Conservation (phyloP, 1,284 basidiomycete genomes). For the Agaricales sp. region DNA sequence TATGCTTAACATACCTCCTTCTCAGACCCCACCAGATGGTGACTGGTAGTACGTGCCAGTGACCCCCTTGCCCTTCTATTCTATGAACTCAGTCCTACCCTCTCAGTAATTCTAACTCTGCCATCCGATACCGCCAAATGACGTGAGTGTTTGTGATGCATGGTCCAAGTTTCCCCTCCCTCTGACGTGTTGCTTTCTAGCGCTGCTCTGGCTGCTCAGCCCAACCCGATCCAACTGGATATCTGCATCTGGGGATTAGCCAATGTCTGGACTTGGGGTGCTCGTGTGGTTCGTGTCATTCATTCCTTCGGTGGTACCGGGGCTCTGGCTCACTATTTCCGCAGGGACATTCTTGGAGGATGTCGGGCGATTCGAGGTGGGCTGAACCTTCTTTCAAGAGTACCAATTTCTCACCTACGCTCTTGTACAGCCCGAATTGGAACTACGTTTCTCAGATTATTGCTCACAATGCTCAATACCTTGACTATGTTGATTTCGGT, state of each 20-base stretch:
- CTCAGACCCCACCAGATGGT: conserved; percentile 26
- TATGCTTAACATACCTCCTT: neutral
- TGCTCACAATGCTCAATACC: conserved; percentile 28
- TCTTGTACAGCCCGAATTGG: conserved; percentile 27
- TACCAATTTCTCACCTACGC: neutral
- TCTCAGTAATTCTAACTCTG: conserved; percentile 42
- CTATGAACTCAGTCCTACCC: no score
- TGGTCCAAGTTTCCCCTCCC: neutral
- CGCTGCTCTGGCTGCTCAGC: conserved; percentile 29
- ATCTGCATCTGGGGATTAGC: conserved; percentile 43
- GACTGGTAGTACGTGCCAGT: conserved; percentile 40
- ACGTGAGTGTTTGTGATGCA: conserved; percentile 23
- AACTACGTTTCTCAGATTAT: conserved; percentile 36
- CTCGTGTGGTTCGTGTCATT: conserved; percentile 29
- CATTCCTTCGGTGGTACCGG: neutral
- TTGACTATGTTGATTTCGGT: conserved; percentile 33
- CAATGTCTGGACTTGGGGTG: conserved; percentile 45
- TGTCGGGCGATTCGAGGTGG: conserved; percentile 36
- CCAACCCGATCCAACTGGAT: conserved; percentile 33
- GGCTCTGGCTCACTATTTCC: neutral
- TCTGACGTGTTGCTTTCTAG: conserved; percentile 21
- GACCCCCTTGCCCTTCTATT: neutral
- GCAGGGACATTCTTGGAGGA: conserved; percentile 47
- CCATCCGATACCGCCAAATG: conserved; percentile 44
- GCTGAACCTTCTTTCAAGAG: neutral